Evolutionary conservation across 208 protist genomes (phyloP).

Genomic region (Cochliopodium minus): DNA sequence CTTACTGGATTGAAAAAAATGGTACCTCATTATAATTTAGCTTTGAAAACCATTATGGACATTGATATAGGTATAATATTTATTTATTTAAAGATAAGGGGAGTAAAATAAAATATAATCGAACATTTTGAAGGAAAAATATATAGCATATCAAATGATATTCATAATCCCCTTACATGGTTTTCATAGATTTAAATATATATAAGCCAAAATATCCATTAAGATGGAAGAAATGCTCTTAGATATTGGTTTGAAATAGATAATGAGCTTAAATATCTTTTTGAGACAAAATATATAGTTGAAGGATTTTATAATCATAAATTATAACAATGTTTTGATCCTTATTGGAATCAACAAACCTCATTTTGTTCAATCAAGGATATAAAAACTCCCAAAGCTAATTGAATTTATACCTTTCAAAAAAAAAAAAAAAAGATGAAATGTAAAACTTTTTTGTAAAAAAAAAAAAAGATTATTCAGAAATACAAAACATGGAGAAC

Average conservation of each 20-base stretch:
- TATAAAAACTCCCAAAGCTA: constrained; percentile 1
- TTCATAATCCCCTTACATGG: neutral
- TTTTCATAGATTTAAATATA: too few relatives aligned
- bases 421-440: neutral
- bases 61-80: constrained; percentile 45
- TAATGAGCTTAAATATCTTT: too few relatives aligned
- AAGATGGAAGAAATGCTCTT: too few relatives aligned
- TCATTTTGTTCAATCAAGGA: too few relatives aligned
- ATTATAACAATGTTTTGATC: too few relatives aligned
- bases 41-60: constrained; percentile 91
- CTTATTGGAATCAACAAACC: too few relatives aligned
- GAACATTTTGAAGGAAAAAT: neutral
- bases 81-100: constrained; percentile 12
- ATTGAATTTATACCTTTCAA: constrained; percentile 2
- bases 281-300: too few relatives aligned
- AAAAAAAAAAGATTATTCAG: constrained; percentile 5
- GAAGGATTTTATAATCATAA: too few relatives aligned
- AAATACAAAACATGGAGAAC: constrained; percentile 42
- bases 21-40: constrained; percentile 89
- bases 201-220: too few relatives aligned
- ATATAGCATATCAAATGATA: neutral
- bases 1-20: constrained; percentile 72
- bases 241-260: too few relatives aligned
- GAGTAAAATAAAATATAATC: neutral
- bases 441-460: neutral